Percentiles rank a stretch among this genome's conserved stretches.
These are phyloP conservation scores for Xylaria castorea DNA, from an alignment of 495 filamentous ascomycete genomes.

Conservation along the genomic window DNA sequence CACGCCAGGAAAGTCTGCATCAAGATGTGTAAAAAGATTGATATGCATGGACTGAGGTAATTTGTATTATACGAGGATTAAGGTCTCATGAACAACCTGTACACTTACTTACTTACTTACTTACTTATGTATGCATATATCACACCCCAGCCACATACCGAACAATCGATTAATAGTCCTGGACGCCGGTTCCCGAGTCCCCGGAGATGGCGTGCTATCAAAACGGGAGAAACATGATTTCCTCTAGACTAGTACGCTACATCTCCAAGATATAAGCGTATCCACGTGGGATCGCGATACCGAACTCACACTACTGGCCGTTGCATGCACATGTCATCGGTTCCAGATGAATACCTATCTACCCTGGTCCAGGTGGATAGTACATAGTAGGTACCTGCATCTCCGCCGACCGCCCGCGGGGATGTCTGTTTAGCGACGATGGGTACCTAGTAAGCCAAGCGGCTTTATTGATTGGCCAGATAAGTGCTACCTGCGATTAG, in stretches of 20 bases:
- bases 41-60: neutral
- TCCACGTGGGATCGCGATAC: neutral
- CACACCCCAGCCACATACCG: neutral
- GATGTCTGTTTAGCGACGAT: slow-evolving; percentile 20
- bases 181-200: neutral
- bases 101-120: neutral
- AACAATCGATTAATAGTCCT: neutral
- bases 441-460: too few relatives aligned
- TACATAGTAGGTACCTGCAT: slow-evolving; percentile 8
- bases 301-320: neutral
- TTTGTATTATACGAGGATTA: neutral
- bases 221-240: neutral
- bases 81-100: neutral
- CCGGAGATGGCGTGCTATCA: neutral
- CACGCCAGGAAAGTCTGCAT: neutral
- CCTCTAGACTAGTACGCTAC: too few relatives aligned
- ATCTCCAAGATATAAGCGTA: neutral
- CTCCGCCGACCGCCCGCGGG: slow-evolving; percentile 14
- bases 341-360: neutral
- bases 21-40: neutral
- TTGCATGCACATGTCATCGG: neutral
- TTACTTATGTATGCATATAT: neutral
- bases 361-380: neutral
- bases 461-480: neutral
- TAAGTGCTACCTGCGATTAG: neutral